Evolutionary conservation across 2,329 filamentous ascomycete species (phyloP).

Genomic region (Colletotrichum tropicale): DNA sequence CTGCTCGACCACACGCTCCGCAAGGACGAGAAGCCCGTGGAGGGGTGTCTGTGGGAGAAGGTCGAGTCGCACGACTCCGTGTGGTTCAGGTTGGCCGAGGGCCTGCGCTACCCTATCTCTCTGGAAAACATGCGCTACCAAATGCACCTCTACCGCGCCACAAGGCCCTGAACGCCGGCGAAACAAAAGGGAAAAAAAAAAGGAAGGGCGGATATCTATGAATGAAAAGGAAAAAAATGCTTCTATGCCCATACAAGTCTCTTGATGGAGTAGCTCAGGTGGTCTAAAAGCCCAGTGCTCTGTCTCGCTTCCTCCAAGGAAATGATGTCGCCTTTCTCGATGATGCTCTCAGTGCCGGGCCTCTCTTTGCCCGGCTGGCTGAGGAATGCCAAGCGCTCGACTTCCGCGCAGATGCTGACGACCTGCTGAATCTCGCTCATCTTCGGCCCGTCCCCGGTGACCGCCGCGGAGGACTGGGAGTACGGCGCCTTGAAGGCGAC

Average conservation of each 20-base stretch:
- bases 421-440: conserved; percentile 62
- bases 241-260: conserved; percentile 82
- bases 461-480: conserved; percentile 56
- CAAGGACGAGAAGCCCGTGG: conserved; percentile 23
- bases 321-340: conserved; percentile 75
- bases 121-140: conserved; percentile 97
- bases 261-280: conserved; percentile 88
- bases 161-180: not conserved
- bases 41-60: conserved; percentile 69
- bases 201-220: not conserved
- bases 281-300: conserved; percentile 85
- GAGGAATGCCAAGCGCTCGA: conserved; percentile 69
- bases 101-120: conserved; percentile 78
- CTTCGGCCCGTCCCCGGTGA: conserved; percentile 50
- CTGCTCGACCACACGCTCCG: conserved; percentile 83
- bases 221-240: not conserved
- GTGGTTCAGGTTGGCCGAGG: conserved; percentile 80
- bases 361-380: conserved; percentile 45
- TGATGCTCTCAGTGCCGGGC: conserved; percentile 43
- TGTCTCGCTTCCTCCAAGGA: conserved; percentile 83
- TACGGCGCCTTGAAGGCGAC: conserved; percentile 63
- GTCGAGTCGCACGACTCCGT: conserved; percentile 75
- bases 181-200: not conserved
- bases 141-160: conserved; percentile 75
- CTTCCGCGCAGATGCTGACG: conserved; percentile 74